Evolutionary conservation across 75 land plant genomes (phyloP), one percentile per base, ranked within the genome.

Genomic region (Selaginella moellendorffii): DNA sequence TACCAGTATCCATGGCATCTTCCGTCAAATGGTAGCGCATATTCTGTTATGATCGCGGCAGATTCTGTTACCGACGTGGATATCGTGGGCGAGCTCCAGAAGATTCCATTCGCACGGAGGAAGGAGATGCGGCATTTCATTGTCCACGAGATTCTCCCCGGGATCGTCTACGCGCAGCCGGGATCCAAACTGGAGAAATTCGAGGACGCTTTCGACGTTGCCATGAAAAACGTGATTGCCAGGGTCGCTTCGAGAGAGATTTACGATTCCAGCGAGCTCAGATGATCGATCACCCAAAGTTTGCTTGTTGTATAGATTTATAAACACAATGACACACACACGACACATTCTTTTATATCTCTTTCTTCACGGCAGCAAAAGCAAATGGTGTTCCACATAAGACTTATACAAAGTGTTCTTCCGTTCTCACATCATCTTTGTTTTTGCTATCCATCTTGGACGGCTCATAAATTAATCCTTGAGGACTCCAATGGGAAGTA

Each of bases 1-100:
- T 82, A 74, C 61, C 87, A 84, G 65, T 84, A 84, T 54, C 74
- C 76, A 12, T 76, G 79, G 82, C 82, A 79, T 56, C 54, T 84
- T 63, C 85, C 88, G 12, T 78, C 68, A 23, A 71, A 82, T 46
- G 28, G 63, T 9, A 24, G 58, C 14, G 65, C 63, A 26, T 84
- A 77, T 42, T 81, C 85, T 18, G 80, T 81, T 54, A 72, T 63
- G 60, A 69, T 84, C 0, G 74, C 80, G 31, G 60, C 42, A 71
- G 18, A 19, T 53, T 29, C 61, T 80, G 42, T 56, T 8, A 19
- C 5, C 8, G 24, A 19, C 5, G 59, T 56, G 5, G n/a, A 56
- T 19, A 19, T 56, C 8, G 59, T 56, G 59, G 25, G n/a, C 8
- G 5, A 21, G 59, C 59, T 56, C 19, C 65, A 23, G 66, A 69